phyloP scores from a whole-genome alignment of 2,329 filamentous ascomycete genomes.

The Colletotrichum godetiae region DNA sequence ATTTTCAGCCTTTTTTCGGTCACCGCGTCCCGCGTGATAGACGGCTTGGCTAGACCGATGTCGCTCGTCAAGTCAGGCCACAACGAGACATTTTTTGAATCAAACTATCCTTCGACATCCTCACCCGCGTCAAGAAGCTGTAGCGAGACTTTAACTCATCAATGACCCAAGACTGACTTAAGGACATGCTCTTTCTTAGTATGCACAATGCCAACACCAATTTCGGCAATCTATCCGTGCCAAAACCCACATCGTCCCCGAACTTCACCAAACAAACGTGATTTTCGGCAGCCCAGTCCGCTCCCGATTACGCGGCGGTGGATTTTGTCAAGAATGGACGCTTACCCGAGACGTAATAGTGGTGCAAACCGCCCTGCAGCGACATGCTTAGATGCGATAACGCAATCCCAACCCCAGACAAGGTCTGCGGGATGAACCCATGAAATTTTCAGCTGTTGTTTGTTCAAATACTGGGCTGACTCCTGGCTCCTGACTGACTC shows the following conservation, averaged over 20 bases:
- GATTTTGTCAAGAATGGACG: constrained; percentile 6
- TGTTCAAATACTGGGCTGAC: constrained; percentile 13
- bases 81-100: not conserved
- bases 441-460: not conserved
- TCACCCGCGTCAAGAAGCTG: not conserved
- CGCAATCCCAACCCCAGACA: constrained; percentile 27
- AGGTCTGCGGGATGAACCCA: constrained; percentile 5
- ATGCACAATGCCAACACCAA: constrained; percentile 19
- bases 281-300: constrained; percentile 25
- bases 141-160: no score
- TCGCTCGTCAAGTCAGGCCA: constrained; percentile 17
- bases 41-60: constrained; percentile 23
- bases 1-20: constrained; percentile 15
- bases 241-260: constrained; percentile 22
- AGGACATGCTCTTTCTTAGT: not conserved
- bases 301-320: constrained; percentile 33
- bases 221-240: constrained; percentile 35
- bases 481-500: not conserved
- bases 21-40: not conserved
- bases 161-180: not conserved
- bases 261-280: constrained; percentile 30
- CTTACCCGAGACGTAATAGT: constrained; percentile 31
- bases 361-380: constrained; percentile 18
- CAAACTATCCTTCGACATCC: not conserved
- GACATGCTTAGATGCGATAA: constrained; percentile 29